Evolutionary conservation across 352 stramenopile species (phyloP), one percentile per base, ranked within the genome.

Genomic region (Phytophthora syringae): DNA sequence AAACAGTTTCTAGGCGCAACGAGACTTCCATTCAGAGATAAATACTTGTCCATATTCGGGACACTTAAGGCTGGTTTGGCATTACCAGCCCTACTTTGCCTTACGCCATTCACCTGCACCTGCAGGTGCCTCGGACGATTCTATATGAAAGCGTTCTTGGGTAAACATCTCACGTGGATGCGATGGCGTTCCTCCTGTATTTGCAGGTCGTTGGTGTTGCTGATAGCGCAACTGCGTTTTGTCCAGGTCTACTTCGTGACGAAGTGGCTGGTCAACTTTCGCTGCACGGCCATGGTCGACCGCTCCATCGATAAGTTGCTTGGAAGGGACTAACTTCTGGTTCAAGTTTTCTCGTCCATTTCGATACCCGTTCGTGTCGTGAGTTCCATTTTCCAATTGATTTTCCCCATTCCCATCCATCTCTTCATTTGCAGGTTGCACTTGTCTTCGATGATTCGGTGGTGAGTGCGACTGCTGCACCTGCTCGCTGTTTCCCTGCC

Each of bases 361-460:
- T 34, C 45, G 49, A 27, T 43, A 40, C 3, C 32, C 48, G 6
- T 58, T 64, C 7, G 25, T 24, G n/a, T 45, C 16, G n/a, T 53
- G 44, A 30, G 20, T 6, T 39, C 27, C 30, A 22, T 70, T 64
- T 27, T 10, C 16, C 25, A 25, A 2, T 4, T 18, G 28, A 20
- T 49, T 64, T 51, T 62, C 51, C 25, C 22, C 34, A 28, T 44
- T 55, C 12, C 13, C 32, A 2, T 63, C 37, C 5, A 54, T 44
- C 12, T 62, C 16, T 34, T 28, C 34, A 13, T 53, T 22, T 9
- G 11, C 51, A 28, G 44, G 43, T 56, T 61, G 49, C 32, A 60
- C 55, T 52, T 71, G 53, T 5, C 30, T 60, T 16, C 53, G 49
- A 44, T 58, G 48, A 15, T 71, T 71, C 30, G 20, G 24, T 55